Conservation (phyloP, 495 filamentous ascomycete species). For the Venustampulla echinocandica region DNA sequence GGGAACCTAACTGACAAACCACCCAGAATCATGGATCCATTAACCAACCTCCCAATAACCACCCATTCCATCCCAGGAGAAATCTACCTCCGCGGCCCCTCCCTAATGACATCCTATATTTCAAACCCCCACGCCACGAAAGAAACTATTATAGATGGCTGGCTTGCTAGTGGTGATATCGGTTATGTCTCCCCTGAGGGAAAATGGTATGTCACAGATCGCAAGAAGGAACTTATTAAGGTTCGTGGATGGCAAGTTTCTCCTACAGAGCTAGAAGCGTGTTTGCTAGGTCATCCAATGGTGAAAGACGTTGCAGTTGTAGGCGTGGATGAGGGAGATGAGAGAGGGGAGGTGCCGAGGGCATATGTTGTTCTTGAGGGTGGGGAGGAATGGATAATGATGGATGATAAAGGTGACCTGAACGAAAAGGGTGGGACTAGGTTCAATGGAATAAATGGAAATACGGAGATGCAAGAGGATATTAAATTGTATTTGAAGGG, state of each 20-base stretch:
- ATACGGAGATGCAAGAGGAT: slow-evolving; percentile 35
- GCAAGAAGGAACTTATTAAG: slow-evolving; percentile 74
- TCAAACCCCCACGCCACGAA: slow-evolving; percentile 58
- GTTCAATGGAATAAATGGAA: slow-evolving; percentile 39
- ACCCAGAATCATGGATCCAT: slow-evolving; percentile 19
- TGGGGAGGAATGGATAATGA: neutral
- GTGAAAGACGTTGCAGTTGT: slow-evolving; percentile 72
- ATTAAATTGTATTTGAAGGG: slow-evolving; percentile 35
- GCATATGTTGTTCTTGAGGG: slow-evolving; percentile 43
- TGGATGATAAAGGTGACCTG: no score
- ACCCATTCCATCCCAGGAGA: slow-evolving; percentile 46
- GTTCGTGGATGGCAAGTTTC: slow-evolving; percentile 83
- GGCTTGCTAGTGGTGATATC: slow-evolving; percentile 91
- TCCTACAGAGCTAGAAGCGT: slow-evolving; percentile 75
- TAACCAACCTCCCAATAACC: slow-evolving; percentile 28
- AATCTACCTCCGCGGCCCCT: slow-evolving; percentile 58
- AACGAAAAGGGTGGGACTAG: no score
- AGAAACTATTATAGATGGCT: slow-evolving; percentile 66
- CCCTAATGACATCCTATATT: slow-evolving; percentile 68
- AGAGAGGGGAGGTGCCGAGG: slow-evolving; percentile 54
- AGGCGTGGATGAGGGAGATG: slow-evolving; percentile 52
- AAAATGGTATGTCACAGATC: slow-evolving; percentile 74
- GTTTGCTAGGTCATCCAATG: slow-evolving; percentile 60
- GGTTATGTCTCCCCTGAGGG: slow-evolving; percentile 68
- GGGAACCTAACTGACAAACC: no score